phyloP scores from a whole-genome alignment of 768 basidiomycete species.

The Tulasnella sp. region DNA sequence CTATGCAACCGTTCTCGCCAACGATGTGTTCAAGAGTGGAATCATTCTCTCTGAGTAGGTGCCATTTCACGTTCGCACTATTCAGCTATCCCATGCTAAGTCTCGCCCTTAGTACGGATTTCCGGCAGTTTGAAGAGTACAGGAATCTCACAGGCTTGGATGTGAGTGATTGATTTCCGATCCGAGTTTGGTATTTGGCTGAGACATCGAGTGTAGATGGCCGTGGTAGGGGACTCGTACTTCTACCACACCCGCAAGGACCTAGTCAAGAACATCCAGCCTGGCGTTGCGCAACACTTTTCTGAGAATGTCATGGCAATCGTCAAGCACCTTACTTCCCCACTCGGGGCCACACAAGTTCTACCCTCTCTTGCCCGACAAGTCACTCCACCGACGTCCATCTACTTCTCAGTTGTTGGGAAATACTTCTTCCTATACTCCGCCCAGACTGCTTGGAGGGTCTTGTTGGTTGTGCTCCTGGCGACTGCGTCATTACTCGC shows the following conservation, averaged over 20 bases:
- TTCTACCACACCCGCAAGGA: constrained; percentile 93
- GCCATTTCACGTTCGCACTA: constrained; percentile 33
- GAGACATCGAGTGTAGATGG: constrained; percentile 56
- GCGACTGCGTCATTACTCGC: not conserved
- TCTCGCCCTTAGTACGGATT: constrained; percentile 68
- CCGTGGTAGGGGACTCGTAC: constrained; percentile 87
- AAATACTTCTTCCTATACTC: constrained; percentile 53
- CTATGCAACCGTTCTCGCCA: constrained; percentile 82
- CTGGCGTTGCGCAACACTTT: constrained; percentile 87
- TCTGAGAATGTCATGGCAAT: constrained; percentile 82
- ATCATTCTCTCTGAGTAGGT: constrained; percentile 81
- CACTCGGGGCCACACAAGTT: constrained; percentile 41
- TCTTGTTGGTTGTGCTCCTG: constrained; percentile 31
- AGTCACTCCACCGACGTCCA: constrained; percentile 35
- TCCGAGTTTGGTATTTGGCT: too few relatives aligned
- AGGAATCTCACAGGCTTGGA: constrained; percentile 88
- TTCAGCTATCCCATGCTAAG: constrained; percentile 6
- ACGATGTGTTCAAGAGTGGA: constrained; percentile 89
- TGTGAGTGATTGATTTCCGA: constrained; percentile 43
- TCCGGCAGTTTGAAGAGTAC: constrained; percentile 88
- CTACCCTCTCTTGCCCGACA: constrained; percentile 49
- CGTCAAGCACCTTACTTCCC: constrained; percentile 70
- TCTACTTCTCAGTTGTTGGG: constrained; percentile 74
- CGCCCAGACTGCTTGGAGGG: constrained; percentile 36
- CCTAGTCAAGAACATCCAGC: constrained; percentile 75